Base-by-base conservation (phyloP, 768 basidiomycete genomes). In the Naganishia friedmannii region DNA sequence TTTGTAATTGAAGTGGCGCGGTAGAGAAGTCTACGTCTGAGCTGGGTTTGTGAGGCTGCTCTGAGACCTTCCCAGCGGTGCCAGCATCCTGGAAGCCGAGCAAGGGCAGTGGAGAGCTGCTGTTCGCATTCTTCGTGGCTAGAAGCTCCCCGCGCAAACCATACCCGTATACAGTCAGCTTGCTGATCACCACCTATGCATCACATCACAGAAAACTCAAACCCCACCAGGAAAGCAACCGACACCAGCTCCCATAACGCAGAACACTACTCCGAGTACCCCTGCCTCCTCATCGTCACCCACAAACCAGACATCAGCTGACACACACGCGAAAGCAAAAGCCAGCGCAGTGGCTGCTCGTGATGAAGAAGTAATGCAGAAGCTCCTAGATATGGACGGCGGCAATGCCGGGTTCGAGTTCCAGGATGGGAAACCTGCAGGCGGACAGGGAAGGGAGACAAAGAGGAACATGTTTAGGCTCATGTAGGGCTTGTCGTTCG, bases 391-490 rank as follows among this genome's bases (percentile, higher is more conserved):
- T 23, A 53, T 63, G 68, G 72, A 72, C 45, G 72, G 72, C 19
- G 72, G 72, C 13, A 26, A n/a, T 17, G 32, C 45, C 12, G 72
- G 72, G 63, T 72, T 72, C 68, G 72, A 69, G 56, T 72, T 48
- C 32, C 68, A 72, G 46, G 68, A 69, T 53, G 72, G 72, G 10
- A 65, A 57, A 31, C 72, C 72, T 5, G 72, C 58, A 8, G 67
- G 68, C 5, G 72, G 72, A 8, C 60, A 66, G 56, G 63, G 68
- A 29, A 57, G 32, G 53, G 68, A 46, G 6, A 69, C 69, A 0
- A 69, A 67, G 48, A 39, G 72, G 67, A 69, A 72, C 53, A 68
- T 72, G 67, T 72, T 72, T 57, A 37, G 71, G 48, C 19, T 72
- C 26, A 72, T 72, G 60, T 63, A 51, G 48, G 21, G 48, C 48